Evolutionary conservation across 176 grass and related monocot genomes (phyloP), one percentile per base, ranked within the genome.

Genomic region (Guadua angustifolia): DNA sequence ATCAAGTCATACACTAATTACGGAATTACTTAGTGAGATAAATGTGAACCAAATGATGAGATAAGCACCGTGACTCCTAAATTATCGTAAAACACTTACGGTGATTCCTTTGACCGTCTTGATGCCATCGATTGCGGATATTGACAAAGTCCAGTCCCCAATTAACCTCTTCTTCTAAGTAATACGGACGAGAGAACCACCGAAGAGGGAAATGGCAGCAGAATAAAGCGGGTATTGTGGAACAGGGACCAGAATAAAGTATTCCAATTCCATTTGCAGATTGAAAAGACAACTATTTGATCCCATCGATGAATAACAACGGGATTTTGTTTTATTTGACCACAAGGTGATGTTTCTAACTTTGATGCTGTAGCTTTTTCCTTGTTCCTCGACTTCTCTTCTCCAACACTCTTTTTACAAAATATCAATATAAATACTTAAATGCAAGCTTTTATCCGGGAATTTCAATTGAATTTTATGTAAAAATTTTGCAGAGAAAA

Each of bases 181-280:
- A 99, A 76, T 99, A 99, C 0, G 97, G 11, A 99, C 97, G 60
- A 99, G 93, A 66, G 93, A 80, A 70, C 97, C 97, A 75, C 97
- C 93, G 79, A 46, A 90, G 45, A 99, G 86, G 22, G 93, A 83
- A 81, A 99, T 99, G 50, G 97, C 70, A 81, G 97, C 97, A 71
- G 96, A 99, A 83, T 99, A 99, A 64, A 99, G 97, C 40, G 97
- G 97, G 74, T 99, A 99, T 56, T 99, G 97, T 68, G 97, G 97
- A 59, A 99, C 97, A 65, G 97, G 97, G 74, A 99, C 97, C 74
- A 99, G 88, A 85, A 99, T 99, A n/a, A n/a, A n/a, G n/a, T n/a
- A n/a, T n/a, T n/a, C n/a, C n/a, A n/a, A n/a, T n/a, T n/a, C n/a
- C n/a, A n/a, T n/a, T n/a, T n/a, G n/a, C n/a, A n/a, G n/a, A n/a